Evolutionary conservation across 225 moss, liverwort and hornwort species (phyloP), one percentile per base, ranked within the genome.

Genomic region (Climacium dendroides): DNA sequence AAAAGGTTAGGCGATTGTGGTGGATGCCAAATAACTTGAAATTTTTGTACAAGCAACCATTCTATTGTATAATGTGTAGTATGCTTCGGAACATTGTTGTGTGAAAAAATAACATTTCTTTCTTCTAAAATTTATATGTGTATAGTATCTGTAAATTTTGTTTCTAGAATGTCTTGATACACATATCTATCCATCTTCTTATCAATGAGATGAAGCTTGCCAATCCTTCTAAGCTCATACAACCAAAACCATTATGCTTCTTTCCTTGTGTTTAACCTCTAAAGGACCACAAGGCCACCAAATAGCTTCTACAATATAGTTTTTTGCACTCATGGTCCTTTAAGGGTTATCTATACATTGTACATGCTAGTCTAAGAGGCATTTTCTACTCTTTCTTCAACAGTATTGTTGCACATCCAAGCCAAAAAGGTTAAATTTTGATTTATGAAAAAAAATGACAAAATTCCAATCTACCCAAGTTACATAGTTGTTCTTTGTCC

Each of bases 1-100:
- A n/a, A n/a, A n/a, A n/a, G 5, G 9, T 65, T 5, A 65, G 2
- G 19, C 3, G 0, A 6, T 19, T 35, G 11, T 19, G 0, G 10
- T 35, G 5, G 65, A 1, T 35, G 65, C 35, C 5, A 65, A 64
- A 65, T 35, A 65, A 66, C 3, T 20, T 37, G 11, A 66, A 19
- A 22, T 66, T 37, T 66, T 66, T 66, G 11, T 22, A 0, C 12
- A 66, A 65, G 9, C 19, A 65, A 65, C 3, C 6, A 19, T 19
- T 65, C 11, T 65, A 35, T 9, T 16, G 17, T 0, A 4, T 29
- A 62, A 62, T 32, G 32, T 16, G 5, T 0, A 61, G 7, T 61
- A 14, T 29, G 7, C 4, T 61, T 63, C 9, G 18, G 5, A 9
- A 17, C 17, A 63, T 9, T 18, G 0, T 34, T 7, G 7, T 64